Conservation (phyloP, 2,329 filamentous ascomycete genomes). For the Colletotrichum agaves region DNA sequence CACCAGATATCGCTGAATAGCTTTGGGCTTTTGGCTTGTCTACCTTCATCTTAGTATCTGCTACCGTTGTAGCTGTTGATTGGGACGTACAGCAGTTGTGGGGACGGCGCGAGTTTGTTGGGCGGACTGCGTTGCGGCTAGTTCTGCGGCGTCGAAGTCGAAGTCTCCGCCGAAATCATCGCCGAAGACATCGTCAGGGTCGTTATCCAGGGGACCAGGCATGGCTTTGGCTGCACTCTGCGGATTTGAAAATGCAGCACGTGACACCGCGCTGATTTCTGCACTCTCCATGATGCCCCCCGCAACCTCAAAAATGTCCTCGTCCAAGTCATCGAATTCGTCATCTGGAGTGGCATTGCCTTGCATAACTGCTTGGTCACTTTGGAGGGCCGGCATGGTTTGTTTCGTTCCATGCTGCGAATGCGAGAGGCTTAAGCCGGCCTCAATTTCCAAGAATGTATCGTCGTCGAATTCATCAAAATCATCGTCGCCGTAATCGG, state of each 20-base stretch:
- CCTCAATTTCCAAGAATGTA: conserved; percentile 64
- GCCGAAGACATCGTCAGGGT: conserved; percentile 74
- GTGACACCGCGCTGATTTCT: not conserved
- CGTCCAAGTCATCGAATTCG: conserved; percentile 75
- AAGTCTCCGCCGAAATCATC: conserved; percentile 80
- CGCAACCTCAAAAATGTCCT: conserved; percentile 65
- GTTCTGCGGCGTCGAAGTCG: conserved; percentile 82
- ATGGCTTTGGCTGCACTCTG: not conserved
- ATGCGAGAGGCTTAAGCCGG: conserved; percentile 49
- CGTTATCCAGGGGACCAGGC: conserved; percentile 47
- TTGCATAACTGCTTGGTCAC: not conserved
- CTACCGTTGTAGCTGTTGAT: conserved; percentile 40
- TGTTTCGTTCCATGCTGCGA: conserved; percentile 28
- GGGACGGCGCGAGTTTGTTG: conserved; percentile 42
- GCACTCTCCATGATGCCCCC: conserved; percentile 50
- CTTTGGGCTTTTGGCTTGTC: conserved; percentile 74
- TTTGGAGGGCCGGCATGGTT: not conserved
- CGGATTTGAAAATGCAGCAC: conserved; percentile 28
- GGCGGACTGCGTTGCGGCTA: conserved; percentile 76
- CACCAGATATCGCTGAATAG: conserved; percentile 89
- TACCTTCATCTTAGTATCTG: conserved; percentile 73
- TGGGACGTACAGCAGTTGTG: conserved; percentile 51
- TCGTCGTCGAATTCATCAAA: conserved; percentile 71
- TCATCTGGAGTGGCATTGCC: conserved; percentile 52
- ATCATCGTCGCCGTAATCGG: conserved; percentile 67